Conservation (phyloP, 768 basidiomycete species). For the Brasilioporus rufonigricans region DNA sequence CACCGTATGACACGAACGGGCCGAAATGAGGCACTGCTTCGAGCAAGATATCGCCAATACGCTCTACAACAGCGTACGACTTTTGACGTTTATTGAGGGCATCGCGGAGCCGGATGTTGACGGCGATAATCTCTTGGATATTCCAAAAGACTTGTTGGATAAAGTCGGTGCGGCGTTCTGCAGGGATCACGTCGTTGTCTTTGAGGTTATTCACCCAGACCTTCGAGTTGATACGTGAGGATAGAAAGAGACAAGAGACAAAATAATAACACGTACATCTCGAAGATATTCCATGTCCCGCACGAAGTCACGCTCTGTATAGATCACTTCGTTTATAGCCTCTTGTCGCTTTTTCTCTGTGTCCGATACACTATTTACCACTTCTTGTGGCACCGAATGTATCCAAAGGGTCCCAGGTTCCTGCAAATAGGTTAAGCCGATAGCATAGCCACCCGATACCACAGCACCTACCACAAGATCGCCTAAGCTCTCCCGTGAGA, state of each 20-base stretch:
- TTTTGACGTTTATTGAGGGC: constrained; percentile 95
- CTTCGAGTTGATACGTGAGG: constrained; percentile 37
- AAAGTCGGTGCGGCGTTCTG: constrained; percentile 76
- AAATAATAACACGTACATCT: constrained; percentile 58
- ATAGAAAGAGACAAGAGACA: background rate
- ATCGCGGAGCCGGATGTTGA: constrained; percentile 90
- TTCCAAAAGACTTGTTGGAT: constrained; percentile 98
- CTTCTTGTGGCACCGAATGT: constrained; percentile 92
- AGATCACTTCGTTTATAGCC: constrained; percentile 94
- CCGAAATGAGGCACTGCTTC: constrained; percentile 84
- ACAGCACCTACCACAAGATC: constrained; percentile 61
- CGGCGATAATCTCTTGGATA: constrained; percentile 86
- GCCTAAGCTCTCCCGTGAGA: constrained; percentile 75
- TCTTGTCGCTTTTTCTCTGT: constrained; percentile 95
- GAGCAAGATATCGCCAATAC: constrained; percentile 87
- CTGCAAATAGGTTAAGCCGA: constrained; percentile 35
- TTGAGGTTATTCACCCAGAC: constrained; percentile 88
- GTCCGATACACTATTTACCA: constrained; percentile 89
- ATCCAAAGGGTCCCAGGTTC: constrained; percentile 91
- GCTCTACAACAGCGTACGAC: constrained; percentile 87
- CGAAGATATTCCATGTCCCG: constrained; percentile 97
- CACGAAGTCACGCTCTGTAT: constrained; percentile 96
- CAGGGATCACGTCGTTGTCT: constrained; percentile 73
- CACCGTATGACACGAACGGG: constrained; percentile 94
- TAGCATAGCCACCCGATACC: background rate